phyloP scores from a whole-genome alignment of 2,329 filamentous ascomycete species.

The Mycosphaerella arachidis region DNA sequence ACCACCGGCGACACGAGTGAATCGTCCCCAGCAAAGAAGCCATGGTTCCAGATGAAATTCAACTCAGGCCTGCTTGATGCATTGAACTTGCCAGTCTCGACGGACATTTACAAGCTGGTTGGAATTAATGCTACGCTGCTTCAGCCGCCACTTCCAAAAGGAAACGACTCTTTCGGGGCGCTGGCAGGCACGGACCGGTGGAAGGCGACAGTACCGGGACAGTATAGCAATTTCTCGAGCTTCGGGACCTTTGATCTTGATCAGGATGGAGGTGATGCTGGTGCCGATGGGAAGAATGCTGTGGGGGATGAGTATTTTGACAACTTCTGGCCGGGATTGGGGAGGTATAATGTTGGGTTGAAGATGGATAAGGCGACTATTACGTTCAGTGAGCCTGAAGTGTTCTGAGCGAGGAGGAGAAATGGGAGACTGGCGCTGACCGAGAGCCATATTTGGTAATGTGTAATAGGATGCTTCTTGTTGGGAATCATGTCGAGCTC shows the following conservation, averaged over 20 bases:
- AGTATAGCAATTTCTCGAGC: slow-evolving; percentile 7
- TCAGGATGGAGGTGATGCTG: slow-evolving; percentile 13
- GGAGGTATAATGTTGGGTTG: slow-evolving; percentile 6
- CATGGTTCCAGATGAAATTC: slow-evolving; percentile 20
- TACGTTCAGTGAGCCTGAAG: slow-evolving; percentile 7
- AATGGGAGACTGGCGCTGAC: background rate
- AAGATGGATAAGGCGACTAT: slow-evolving; percentile 12
- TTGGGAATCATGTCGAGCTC: too few relatives aligned
- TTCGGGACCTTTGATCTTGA: slow-evolving; percentile 13
- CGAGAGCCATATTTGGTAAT: too few relatives aligned
- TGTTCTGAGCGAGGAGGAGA: background rate
- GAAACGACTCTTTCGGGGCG: slow-evolving; percentile 12
- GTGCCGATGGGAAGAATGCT: slow-evolving; percentile 11
- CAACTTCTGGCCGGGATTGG: slow-evolving; percentile 16
- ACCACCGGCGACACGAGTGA: slow-evolving; percentile 7
- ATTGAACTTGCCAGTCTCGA: slow-evolving; percentile 11
- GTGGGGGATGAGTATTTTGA: slow-evolving; percentile 13
- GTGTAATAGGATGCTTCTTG: too few relatives aligned
- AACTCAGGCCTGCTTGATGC: slow-evolving; percentile 12
- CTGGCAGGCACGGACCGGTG: slow-evolving; percentile 8
- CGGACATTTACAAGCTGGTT: slow-evolving; percentile 13
- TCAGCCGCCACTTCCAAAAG: slow-evolving; percentile 15
- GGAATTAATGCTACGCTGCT: slow-evolving; percentile 15
- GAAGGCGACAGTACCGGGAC: slow-evolving; percentile 14
- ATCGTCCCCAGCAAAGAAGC: slow-evolving; percentile 7